Evolutionary conservation across 2,329 filamentous ascomycete species (phyloP), one percentile per base, ranked within the genome.

Genomic region (Myriosclerotinia scirpicola): DNA sequence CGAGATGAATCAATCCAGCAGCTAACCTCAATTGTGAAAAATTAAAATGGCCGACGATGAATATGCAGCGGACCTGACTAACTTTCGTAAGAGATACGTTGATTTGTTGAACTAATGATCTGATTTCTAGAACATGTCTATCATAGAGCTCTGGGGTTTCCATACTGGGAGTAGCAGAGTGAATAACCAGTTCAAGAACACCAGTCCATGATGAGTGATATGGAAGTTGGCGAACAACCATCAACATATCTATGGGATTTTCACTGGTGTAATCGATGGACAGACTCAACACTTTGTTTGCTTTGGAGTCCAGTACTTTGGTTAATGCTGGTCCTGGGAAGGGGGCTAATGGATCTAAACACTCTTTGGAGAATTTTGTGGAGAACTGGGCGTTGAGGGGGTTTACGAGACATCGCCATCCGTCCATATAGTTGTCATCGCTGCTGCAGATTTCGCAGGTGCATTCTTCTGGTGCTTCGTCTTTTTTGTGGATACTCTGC

Each of bases 151-250:
- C 15, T 14, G 55, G 55, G 1, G 55, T 38, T 0, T 44, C 55
- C 30, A 44, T 58, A 11, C 40, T 38, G 9, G 55, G 12, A 44
- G 12, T 4, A 30, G 22, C 22, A 12, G 55, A 38, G 5, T 44
- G 40, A 15, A 58, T 44, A 22, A 44, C 30, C 15, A 58, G 55
- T 44, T 58, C 40, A 17, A 58, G 40, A 30, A 58, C 44, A 22
- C 55, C 40, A 5, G 55, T 44, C 55, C 55, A 58, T 2, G 38
- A 30, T 12, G 22, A 20, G 15, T 58, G 30, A 4, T 26, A 20
- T 34, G 55, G 38, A 42, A 58, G 55, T 38, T 58, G 55, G 5
- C 55, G 55, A 42, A 58, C 2, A 42, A 58, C 4, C 4, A 58
- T 58, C 11, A 22, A 30, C 38, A 58, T 58, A 8, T 58, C 40